A percentile compares a stretch with the other conserved stretches of the same genome.
Evolutionary conservation across 2,329 filamentous ascomycete genomes (phyloP).

Genomic region (Calonectria multiphialidica): DNA sequence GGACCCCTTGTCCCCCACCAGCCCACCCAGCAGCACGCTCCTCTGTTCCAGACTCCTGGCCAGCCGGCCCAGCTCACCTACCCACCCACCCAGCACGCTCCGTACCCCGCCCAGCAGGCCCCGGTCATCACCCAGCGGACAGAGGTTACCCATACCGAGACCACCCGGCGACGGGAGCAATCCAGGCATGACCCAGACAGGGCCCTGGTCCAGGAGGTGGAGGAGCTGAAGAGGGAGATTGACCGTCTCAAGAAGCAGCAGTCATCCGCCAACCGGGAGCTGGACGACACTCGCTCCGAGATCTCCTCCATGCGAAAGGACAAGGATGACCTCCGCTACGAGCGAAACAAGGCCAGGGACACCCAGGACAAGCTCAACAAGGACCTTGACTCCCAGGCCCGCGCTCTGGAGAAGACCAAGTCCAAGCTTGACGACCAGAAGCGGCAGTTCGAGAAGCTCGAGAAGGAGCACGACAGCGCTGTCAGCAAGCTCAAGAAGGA

Average conservation of each 20-base stretch:
- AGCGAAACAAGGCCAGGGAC: conserved; percentile 39
- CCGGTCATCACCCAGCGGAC: conserved; percentile 7
- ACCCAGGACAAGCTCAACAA: conserved; percentile 37
- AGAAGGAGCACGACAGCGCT: conserved; percentile 32
- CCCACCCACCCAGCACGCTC: background rate
- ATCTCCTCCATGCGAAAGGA: conserved; percentile 40
- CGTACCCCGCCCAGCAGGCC: background rate
- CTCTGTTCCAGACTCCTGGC: background rate
- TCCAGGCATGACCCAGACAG: conserved; percentile 38
- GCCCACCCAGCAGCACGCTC: background rate
- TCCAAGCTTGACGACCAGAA: conserved; percentile 33
- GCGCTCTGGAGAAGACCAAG: conserved; percentile 27
- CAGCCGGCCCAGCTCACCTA: background rate
- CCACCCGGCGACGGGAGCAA: conserved; percentile 26
- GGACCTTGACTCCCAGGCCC: conserved; percentile 31
- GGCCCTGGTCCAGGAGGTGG: conserved; percentile 35
- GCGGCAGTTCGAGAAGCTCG: conserved; percentile 28
- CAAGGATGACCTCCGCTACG: conserved; percentile 41
- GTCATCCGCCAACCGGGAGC: conserved; percentile 37
- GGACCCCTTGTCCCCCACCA: conserved; percentile 14
- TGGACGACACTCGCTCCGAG: conserved; percentile 39
- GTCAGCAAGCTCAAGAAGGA: conserved; percentile 29
- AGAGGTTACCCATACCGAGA: conserved; percentile 13
- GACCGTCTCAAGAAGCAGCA: conserved; percentile 36
- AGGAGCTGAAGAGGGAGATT: conserved; percentile 35